A percentile compares a stretch with the other conserved stretches of the same genome.
phyloP scores from a whole-genome alignment of 2,329 filamentous ascomycete species.

The Xylaria sp. region DNA sequence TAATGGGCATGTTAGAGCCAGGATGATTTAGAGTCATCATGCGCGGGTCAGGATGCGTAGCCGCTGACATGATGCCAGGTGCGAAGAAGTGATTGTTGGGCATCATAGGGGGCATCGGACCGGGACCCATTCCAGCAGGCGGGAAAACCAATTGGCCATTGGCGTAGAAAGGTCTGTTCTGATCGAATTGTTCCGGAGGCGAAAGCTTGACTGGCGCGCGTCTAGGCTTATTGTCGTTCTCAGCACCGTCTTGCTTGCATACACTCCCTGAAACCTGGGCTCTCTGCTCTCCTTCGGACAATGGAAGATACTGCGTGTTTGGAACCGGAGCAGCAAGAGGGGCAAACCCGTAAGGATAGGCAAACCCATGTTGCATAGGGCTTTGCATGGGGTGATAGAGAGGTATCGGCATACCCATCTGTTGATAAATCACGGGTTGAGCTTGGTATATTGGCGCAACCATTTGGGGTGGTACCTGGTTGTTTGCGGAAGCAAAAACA shows the following conservation, averaged over 20 bases:
- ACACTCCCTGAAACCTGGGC: conserved; percentile 21
- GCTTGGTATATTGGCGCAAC: conserved; percentile 37
- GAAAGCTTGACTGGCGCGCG: conserved; percentile 51
- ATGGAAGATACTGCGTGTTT: conserved; percentile 27
- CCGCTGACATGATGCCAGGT: conserved; percentile 36
- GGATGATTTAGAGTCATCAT: conserved; percentile 33
- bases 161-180: conserved; percentile 56
- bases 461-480: conserved; percentile 39
- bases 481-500: conserved; percentile 23
- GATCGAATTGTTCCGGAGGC: conserved; percentile 59
- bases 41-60: conserved; percentile 35
- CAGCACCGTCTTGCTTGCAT: conserved; percentile 39
- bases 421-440: conserved; percentile 41
- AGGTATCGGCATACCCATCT: conserved; percentile 47
- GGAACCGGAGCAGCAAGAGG: conserved; percentile 32
- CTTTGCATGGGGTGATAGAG: conserved; percentile 43
- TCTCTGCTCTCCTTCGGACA: conserved; percentile 35
- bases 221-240: conserved; percentile 47
- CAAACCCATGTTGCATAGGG: conserved; percentile 40
- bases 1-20: conserved; percentile 7
- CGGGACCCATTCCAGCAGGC: conserved; percentile 35
- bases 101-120: conserved; percentile 39
- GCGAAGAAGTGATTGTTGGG: conserved; percentile 40
- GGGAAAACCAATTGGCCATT: conserved; percentile 59
- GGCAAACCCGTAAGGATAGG: conserved; percentile 41